These are phyloP conservation scores for Phytophthora constricta DNA, from an alignment of 352 stramenopile genomes.

Conservation along the genomic window DNA sequence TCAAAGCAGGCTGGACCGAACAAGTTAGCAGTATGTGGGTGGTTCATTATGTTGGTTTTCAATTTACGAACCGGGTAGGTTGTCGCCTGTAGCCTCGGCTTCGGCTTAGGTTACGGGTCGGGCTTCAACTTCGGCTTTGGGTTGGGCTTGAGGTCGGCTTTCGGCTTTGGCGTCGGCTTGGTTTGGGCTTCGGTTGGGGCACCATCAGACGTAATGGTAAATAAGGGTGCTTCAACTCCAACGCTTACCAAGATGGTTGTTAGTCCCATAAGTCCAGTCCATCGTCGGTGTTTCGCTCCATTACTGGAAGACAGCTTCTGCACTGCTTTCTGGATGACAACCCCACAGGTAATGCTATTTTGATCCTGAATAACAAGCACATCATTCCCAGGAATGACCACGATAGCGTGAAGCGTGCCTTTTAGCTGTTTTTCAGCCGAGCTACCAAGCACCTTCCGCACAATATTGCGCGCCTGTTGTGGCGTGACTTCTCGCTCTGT, in stretches of 20 bases:
- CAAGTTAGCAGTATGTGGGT: no score
- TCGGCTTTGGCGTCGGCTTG: no score
- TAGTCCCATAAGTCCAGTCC: constrained; percentile 15
- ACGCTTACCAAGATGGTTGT: constrained; percentile 17
- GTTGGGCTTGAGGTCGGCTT: no score
- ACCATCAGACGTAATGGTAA: neutral
- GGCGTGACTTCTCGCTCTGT: no score
- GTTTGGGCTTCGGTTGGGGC: no score
- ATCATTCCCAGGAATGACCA: constrained; percentile 13
- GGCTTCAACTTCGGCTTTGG: no score
- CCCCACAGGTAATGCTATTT: constrained; percentile 2
- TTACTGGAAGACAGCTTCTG: constrained; percentile 9
- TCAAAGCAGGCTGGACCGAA: no score
- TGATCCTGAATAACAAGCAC: constrained; percentile 8
- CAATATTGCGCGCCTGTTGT: neutral
- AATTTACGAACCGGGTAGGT: no score
- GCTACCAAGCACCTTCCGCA: neutral
- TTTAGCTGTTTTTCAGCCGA: neutral
- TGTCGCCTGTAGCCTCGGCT: no score
- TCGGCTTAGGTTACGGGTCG: no score
- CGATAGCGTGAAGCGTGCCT: neutral
- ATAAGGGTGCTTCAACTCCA: neutral
- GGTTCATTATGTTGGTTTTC: no score
- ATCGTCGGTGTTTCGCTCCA: constrained; percentile 1
- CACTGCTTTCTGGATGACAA: constrained; percentile 12